These are phyloP conservation scores for Globisporangium irregulare DNA, from an alignment of 352 stramenopile species.

Conservation along the genomic window DNA sequence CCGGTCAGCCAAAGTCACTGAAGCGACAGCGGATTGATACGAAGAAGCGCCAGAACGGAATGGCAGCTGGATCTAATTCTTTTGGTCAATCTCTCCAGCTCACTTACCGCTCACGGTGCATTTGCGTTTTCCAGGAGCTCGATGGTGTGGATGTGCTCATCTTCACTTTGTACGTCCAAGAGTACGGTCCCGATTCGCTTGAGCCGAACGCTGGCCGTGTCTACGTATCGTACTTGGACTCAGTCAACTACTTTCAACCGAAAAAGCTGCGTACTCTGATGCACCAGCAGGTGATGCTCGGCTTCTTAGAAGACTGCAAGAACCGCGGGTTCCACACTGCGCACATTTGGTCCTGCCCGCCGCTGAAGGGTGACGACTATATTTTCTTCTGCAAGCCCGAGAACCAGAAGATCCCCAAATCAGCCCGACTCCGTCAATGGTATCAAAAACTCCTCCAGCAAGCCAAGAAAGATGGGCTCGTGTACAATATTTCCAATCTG, in stretches of 20 bases:
- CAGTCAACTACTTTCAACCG: conserved; percentile 88
- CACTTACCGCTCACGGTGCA: conserved; percentile 86
- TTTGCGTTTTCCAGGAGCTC: conserved; percentile 89
- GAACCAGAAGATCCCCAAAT: conserved; percentile 90
- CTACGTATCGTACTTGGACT: conserved; percentile 89
- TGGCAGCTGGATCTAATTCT: conserved; percentile 17
- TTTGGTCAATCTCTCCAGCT: conserved; percentile 49
- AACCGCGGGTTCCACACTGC: conserved; percentile 84
- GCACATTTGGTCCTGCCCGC: conserved; percentile 90
- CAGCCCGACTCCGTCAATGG: conserved; percentile 80
- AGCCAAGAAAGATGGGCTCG: conserved; percentile 77
- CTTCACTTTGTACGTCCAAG: conserved; percentile 88
- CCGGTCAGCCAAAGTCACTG: conserved; percentile 51
- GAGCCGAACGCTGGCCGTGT: conserved; percentile 76
- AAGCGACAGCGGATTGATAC: conserved; percentile 53
- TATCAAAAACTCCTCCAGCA: conserved; percentile 83
- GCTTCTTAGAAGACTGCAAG: conserved; percentile 86
- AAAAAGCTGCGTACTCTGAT: conserved; percentile 87
- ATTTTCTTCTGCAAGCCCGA: conserved; percentile 91
- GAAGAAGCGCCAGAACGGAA: conserved; percentile 34
- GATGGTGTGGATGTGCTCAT: conserved; percentile 87
- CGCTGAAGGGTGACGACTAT: conserved; percentile 85
- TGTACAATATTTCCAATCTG: conserved; percentile 81
- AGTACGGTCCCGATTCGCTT: conserved; percentile 76
- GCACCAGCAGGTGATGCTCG: conserved; percentile 88